Percentiles rank a stretch among this genome's conserved stretches.
phyloP scores from a whole-genome alignment of 2,329 filamentous ascomycete genomes.

The Ophiostoma tasmaniense region DNA sequence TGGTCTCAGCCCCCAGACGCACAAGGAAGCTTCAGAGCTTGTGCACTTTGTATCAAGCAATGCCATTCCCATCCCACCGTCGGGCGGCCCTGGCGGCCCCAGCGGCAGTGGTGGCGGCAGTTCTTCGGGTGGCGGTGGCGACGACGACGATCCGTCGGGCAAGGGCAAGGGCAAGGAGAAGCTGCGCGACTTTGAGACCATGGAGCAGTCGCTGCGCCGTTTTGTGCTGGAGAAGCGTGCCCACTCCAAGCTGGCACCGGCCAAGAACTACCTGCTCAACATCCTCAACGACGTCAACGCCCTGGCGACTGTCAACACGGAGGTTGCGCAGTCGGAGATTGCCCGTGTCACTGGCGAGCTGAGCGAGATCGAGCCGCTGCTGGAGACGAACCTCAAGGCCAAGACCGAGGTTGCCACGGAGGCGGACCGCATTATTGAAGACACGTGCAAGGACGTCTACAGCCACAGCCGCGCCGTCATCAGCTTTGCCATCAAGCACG shows the following conservation, averaged over 20 bases:
- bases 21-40: conserved; percentile 83
- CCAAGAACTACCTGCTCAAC: conserved; percentile 90
- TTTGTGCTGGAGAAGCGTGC: conserved; percentile 96
- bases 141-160: conserved; percentile 53
- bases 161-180: conserved; percentile 88
- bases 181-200: conserved; percentile 75
- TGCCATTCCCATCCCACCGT: conserved; percentile 67
- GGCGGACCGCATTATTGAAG: conserved; percentile 73
- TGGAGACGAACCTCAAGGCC: conserved; percentile 75
- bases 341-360: conserved; percentile 75
- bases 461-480: conserved; percentile 70
- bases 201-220: conserved; percentile 79
- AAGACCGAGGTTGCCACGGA: conserved; percentile 71
- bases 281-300: conserved; percentile 79
- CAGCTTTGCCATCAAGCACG: conserved; percentile 63
- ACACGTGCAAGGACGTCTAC: conserved; percentile 79
- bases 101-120: conserved; percentile 45
- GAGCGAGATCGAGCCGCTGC: conserved; percentile 71
- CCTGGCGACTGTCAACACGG: conserved; percentile 76
- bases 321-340: conserved; percentile 78
- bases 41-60: conserved; percentile 98
- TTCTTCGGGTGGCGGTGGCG: conserved; percentile 48
- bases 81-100: conserved; percentile 46
- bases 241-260: conserved; percentile 88
- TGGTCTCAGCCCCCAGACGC: conserved; percentile 80